phyloP scores from a whole-genome alignment of 352 stramenopile species.

The Phytophthora rubi region DNA sequence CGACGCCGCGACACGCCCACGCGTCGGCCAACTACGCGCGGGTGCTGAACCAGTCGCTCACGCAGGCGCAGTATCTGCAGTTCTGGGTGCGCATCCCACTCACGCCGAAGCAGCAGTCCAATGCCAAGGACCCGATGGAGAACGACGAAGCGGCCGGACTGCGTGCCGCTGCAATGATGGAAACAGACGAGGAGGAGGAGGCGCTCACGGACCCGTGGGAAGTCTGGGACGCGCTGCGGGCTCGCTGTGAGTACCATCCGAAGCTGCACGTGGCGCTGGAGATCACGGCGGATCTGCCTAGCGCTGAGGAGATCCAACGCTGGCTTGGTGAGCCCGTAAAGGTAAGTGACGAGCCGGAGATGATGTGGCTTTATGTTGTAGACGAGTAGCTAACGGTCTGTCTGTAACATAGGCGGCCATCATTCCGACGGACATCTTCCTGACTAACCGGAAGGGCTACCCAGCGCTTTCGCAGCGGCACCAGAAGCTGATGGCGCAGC shows the following conservation, averaged over 20 bases:
- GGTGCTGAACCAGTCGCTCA: conserved; percentile 80
- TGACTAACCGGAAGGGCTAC: conserved; percentile 97
- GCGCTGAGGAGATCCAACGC: conserved; percentile 66
- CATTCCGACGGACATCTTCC: conserved; percentile 92
- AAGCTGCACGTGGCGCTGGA: conserved; percentile 88
- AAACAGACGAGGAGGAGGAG: conserved; percentile 36
- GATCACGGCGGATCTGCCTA: conserved; percentile 82
- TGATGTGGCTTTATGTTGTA: neutral
- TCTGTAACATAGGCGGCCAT: conserved; percentile 73
- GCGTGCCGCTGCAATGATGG: conserved; percentile 32
- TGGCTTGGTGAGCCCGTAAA: conserved; percentile 91
- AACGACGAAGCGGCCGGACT: conserved; percentile 23
- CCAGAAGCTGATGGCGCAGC: conserved; percentile 81
- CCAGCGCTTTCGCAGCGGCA: conserved; percentile 94
- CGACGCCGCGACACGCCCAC: conserved; percentile 56
- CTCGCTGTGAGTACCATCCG: conserved; percentile 84
- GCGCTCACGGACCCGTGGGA: conserved; percentile 58
- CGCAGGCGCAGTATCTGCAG: conserved; percentile 81
- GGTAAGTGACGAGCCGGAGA: conserved; percentile 25
- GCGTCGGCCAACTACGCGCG: conserved; percentile 86
- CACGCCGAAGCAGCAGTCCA: conserved; percentile 37
- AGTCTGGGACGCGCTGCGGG: conserved; percentile 83
- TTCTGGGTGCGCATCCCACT: conserved; percentile 91
- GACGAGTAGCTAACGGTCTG: neutral
- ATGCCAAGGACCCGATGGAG: conserved; percentile 21